Evolutionary conservation across 345 rosid genomes (phyloP), one percentile per base, ranked within the genome.

Genomic region (Gossypium raimondii): DNA sequence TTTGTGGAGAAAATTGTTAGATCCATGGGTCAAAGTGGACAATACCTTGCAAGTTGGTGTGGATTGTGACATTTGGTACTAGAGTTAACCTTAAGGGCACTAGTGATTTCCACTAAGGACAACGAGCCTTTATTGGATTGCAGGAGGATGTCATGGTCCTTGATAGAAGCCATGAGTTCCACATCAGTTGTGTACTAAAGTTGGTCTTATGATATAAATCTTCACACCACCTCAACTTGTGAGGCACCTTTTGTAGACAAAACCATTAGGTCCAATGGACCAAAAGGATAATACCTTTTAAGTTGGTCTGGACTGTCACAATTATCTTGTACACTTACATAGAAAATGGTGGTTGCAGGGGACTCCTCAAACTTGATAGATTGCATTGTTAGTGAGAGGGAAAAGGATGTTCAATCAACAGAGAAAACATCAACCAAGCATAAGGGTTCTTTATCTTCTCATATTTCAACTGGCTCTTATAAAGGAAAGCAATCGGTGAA

Each of bases 391-490:
- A 75, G 53, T 51, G 75, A 72, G 55, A 68, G 64, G 18, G 61
- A 63, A 75, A 68, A 76, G 24, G 68, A 62, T 57, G 69, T 41
- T 50, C 25, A 68, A 11, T 48, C 68, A 65, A 65, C 52, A 60
- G 70, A 41, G 18, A 57, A 20, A 59, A 61, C 68, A 66, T 65
- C 79, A 29, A 0, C 14, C 55, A 56, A 66, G 9, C 34, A 41
- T 34, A n/a, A 24, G 50, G 70, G 25, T 20, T 43, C 82, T n/a
- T 58, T 47, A 16, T 72, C 76, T 72, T 77, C 79, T 71, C 55
- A 12, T 38, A 27, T 65, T 65, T 77, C 81, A 47, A 38, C 76
- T 60, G 72, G 71, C 58, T 52, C 34, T 38, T 55, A 56, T 20
- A 70, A 77, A 24, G 41, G 41, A 34, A 34, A 34, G 41, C 50